Conservation (phyloP, 2,329 filamentous ascomycete genomes). For the Epicoccum nigrum region DNA sequence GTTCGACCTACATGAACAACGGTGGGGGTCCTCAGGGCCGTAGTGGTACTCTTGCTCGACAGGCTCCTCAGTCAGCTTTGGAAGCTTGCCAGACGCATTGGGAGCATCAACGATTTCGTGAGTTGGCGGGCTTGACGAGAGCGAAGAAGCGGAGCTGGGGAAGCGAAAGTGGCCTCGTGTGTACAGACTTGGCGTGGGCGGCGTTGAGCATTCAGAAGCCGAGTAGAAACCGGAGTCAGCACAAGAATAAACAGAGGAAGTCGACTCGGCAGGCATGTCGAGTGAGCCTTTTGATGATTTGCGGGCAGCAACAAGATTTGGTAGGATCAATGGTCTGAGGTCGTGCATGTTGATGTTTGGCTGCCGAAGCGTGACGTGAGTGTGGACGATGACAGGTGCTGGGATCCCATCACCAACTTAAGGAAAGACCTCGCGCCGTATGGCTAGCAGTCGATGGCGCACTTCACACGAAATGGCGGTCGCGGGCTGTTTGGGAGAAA, state of each 20-base stretch:
- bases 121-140: constrained; percentile 62
- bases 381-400: constrained; percentile 35
- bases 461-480: constrained; percentile 37
- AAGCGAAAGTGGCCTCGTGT: constrained; percentile 66
- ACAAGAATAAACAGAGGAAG: constrained; percentile 42
- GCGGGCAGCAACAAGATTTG: constrained; percentile 47
- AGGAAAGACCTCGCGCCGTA: constrained; percentile 25
- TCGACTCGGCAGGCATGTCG: constrained; percentile 41
- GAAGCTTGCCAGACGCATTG: constrained; percentile 69
- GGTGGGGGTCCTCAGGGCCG: constrained; percentile 55
- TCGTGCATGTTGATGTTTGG: constrained; percentile 43
- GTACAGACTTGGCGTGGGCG: constrained; percentile 74
- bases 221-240: constrained; percentile 53
- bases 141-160: constrained; percentile 79
- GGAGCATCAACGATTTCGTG: constrained; percentile 63
- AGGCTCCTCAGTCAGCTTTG: constrained; percentile 85
- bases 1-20: constrained; percentile 72
- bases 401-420: constrained; percentile 48
- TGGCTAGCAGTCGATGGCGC: constrained; percentile 24
- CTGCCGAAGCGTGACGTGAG: constrained; percentile 35
- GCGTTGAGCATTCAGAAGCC: constrained; percentile 71
- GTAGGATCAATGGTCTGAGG: constrained; percentile 48
- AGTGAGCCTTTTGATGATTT: constrained; percentile 44
- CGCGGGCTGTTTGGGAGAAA: constrained; percentile 38
- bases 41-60: constrained; percentile 70